Base-by-base conservation (phyloP, 2,329 filamentous ascomycete genomes). In the Emydomyces testavorans region DNA sequence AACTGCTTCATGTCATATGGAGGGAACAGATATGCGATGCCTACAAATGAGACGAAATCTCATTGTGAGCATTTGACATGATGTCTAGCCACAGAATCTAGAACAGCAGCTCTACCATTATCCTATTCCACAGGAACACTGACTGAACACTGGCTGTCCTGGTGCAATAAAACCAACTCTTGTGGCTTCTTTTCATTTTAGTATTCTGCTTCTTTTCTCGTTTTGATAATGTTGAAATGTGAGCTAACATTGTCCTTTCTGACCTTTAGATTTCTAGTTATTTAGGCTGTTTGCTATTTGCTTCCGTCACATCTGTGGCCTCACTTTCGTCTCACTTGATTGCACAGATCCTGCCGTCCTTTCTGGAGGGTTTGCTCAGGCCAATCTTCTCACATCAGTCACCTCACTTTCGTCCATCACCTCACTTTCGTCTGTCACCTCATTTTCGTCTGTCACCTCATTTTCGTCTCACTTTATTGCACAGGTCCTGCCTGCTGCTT, bases 241-340 rank as follows among this genome's bases (percentile, higher is more conserved):
- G 43, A 46, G 18, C 43, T 46, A 46, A 46, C 35, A 38, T 11
- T 31, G 23, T 18, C 16, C 18, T 36, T 15, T n/a, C 6, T 31
- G 10, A n/a, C n/a, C 24, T 21, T 29, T 13, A 43, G 40, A 46
- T 37, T 46, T 10, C 38, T 15, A 38, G 15, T 38, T 37, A n/a
- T 23, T 21, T 18, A 11, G 11, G n/a, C 35, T 16, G 13, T 45
- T 20, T 45, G 21, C 21, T 16, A 38, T 16, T 31, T 31, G 16
- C n/a, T n/a, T n/a, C n/a, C n/a, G n/a, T 28, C 11, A 6, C 26
- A 11, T 28, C 26, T 6, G 16, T 13, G 11, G 18, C 16, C 20
- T 2, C 21, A 11, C 21, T 46, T 45, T 37, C 42, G 42, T 45
- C 42, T n/a, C n/a, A n/a, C n/a, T n/a, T n/a, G n/a, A n/a, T n/a